Base-by-base conservation (phyloP, 2,329 filamentous ascomycete species). In the Cladosporium cucumerinum region DNA sequence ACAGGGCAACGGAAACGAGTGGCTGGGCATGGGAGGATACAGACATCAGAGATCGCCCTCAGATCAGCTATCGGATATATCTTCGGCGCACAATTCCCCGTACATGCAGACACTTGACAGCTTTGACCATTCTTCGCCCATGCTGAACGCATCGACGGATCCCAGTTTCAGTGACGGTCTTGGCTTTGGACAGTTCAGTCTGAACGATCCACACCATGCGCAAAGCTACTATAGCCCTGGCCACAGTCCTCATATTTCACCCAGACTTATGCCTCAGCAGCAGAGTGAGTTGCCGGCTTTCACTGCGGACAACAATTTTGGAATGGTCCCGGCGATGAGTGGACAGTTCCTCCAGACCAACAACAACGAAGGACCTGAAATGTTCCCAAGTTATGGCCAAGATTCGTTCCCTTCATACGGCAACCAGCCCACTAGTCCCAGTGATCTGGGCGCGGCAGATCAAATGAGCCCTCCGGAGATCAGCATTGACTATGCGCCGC, bases 401-500 rank as follows among this genome's bases (percentile, higher is more conserved):
- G 82, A 85, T 68, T 73, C 80, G 3, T 82, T 83, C 63, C 79
- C 81, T 3, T 77, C 67, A 80, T 82, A 63, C 80, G 82, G 69
- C 78, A 82, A 63, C 30, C 67, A 65, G 59, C 66, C 68, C 8
- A 69, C 68, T 28, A 74, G 72, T 55, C 73, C 72, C n/a, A 69
- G 70, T 32, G 90, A 93, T 65, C 85, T 91, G 74, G 86, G 87
- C 6, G 87, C 85, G 74, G 87, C 85, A 54, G 86, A 88, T 58
- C 85, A 90, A 70, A 95, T 96, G 89, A 90, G 89, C 3, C 91
- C 93, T n/a, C 93, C 93, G 0, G 91, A 93, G 60, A 97, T 97
- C 78, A 96, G 95, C 74, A 95, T 97, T 71, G 91, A 97, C 75
- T 93, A 92, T 76, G 93, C 93, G 18, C 93, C 93, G 26, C 88